Evolutionary conservation across 352 stramenopile species (phyloP), one percentile per base, ranked within the genome.

Genomic region (Globisporangium abappressorium): DNA sequence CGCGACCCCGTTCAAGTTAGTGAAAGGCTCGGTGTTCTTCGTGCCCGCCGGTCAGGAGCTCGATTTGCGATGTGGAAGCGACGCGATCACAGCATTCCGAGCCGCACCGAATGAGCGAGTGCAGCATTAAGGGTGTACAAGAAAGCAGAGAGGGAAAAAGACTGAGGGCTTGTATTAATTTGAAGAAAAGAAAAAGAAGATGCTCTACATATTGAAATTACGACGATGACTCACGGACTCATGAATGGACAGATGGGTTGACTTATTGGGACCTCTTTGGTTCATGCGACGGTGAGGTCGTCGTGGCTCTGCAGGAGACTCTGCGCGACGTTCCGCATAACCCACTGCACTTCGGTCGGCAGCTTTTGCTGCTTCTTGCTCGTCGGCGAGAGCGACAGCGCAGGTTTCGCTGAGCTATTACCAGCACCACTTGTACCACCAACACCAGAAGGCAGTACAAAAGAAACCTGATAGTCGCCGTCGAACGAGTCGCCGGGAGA

Each of bases 311-410:
- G 72, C 70, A 88, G 74, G 9, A 92, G 68, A 55, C 84, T 92
- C 64, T 91, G 79, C 2, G 81, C 82, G 8, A 91, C 82, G 18
- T 89, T 91, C 5, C 75, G 75, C 75, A 93, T 91, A 55, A 93
- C 85, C 85, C 79, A 91, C 61, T 87, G 80, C 30, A 91, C 85
- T 59, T 93, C 85, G 1, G 73, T 76, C 0, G 82, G 76, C 28
- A 70, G 68, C 63, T 65, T 66, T 24, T 53, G 68, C 46, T 66
- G 68, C 54, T 65, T 59, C 58, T 76, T 76, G 47, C 58, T 38
- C 24, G n/a, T 57, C 26, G 70, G 68, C 8, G 70, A 74, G 20
- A 65, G 33, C 38, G 55, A 56, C 58, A 47, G n/a, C 43, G 34
- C 64, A 8, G 64, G 41, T 26, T 41, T 24, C 28, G 55, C 12